Evolutionary conservation across 805 yeast genomes (phyloP), one percentile per base, ranked within the genome.

Genomic region (Metschnikowia hibisci): DNA sequence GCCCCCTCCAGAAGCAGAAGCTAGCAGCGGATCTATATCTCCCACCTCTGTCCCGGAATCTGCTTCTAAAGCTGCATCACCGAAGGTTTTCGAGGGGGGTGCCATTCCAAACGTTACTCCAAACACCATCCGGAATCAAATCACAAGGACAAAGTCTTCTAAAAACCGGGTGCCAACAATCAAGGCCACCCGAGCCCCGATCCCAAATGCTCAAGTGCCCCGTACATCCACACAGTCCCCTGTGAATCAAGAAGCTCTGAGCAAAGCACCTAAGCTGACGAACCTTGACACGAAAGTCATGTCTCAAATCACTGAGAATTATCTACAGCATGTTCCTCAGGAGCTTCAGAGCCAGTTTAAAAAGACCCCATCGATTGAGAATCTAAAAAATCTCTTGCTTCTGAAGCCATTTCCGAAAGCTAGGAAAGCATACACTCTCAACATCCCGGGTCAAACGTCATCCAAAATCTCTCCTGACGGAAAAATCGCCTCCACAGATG

Each of bases 381-480:
- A 67, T 28, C 49, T 70, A 41, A 67, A 66, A 44, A 57, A 51
- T 26, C 51, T 70, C 26, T 49, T 70, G 32, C 55, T 63, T 29
- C 63, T 63, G 26, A 66, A 67, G 46, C 68, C 68, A 9, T 62
- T 65, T 13, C 72, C 73, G 12, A 57, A 61, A 34, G 63, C 67
- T 29, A 66, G 84, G 34, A 70, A 87, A 47, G 86, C 90, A 0
- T 86, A 95, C 6, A 87, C 96, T 0, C 74, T 90, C 36, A 95
- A 89, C 58, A 86, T 91, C 6, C 96, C 97, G 0, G 97, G 97
- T 1, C 84, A 88, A 48, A 89, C 97, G 0, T 77, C 84, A 38
- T 82, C 90, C 1, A 81, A 85, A 47, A 77, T 78, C 3, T 80
- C 89, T 0, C 93, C 95, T 0, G 91, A 87, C 59, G 87, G 87